Evolutionary conservation across 78 protist species (phyloP).

Genomic region (Polysphondylium violaceum): DNA sequence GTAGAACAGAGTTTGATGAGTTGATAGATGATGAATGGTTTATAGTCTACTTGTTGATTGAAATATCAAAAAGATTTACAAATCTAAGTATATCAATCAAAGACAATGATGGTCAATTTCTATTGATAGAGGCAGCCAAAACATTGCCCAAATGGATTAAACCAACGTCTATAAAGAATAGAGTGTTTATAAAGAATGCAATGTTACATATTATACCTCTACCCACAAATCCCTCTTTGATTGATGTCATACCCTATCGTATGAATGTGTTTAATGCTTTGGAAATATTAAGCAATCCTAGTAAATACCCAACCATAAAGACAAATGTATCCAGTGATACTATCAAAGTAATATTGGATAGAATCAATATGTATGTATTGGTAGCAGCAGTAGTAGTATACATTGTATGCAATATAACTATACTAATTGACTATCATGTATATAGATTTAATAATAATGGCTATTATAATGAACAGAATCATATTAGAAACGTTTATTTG

Average conservation of each 20-base stretch:
- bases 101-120: slow-evolving; percentile 88
- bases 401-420: background rate
- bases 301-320: background rate
- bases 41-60: slow-evolving; percentile 79
- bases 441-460: slow-evolving; percentile 21
- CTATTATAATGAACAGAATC: slow-evolving; percentile 19
- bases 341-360: background rate
- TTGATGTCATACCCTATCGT: slow-evolving; percentile 46
- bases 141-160: slow-evolving; percentile 81
- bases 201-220: slow-evolving; percentile 60
- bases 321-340: slow-evolving; percentile 1
- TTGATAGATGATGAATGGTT: slow-evolving; percentile 93
- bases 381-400: background rate
- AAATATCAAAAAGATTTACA: slow-evolving; percentile 43
- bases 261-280: slow-evolving; percentile 32
- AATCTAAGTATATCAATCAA: slow-evolving; percentile 9
- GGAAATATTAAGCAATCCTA: background rate
- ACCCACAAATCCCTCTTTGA: slow-evolving; percentile 57
- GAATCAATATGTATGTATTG: slow-evolving; percentile 2
- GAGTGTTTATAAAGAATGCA: slow-evolving; percentile 73
- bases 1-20: slow-evolving; percentile 71
- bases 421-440: background rate
- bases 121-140: slow-evolving; percentile 86
- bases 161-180: slow-evolving; percentile 54
- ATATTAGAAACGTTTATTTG: background rate